A percentile compares a stretch with the other conserved stretches of the same genome.
Conservation (phyloP, 1,139 yeast genomes). For the Tardiomyces blankii region DNA sequence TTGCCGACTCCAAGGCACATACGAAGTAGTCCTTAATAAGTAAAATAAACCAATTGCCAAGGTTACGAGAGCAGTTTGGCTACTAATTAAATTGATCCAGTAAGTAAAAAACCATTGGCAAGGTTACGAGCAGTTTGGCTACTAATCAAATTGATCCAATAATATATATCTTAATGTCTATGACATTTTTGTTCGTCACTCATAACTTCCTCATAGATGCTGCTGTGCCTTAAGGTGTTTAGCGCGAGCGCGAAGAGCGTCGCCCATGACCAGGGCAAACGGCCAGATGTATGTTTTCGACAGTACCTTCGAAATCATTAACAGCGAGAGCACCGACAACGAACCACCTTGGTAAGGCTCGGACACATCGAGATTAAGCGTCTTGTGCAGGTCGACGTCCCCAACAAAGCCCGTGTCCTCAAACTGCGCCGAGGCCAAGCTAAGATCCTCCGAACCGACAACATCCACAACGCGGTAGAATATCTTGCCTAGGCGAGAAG, state of each 20-base stretch:
- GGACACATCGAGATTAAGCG: background rate
- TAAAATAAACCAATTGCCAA: too few relatives aligned
- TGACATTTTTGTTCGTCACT: background rate
- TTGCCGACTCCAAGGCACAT: conserved; percentile 1
- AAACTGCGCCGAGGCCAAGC: conserved; percentile 1
- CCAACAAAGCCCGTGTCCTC: background rate
- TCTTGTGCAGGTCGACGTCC: background rate
- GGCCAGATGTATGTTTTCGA: conserved; percentile 22
- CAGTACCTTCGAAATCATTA: conserved; percentile 16
- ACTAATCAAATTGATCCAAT: background rate
- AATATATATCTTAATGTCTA: background rate
- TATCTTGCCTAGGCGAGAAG: conserved; percentile 20
- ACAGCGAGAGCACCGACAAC: conserved; percentile 11
- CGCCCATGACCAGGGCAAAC: conserved; percentile 22
- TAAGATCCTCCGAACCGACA: conserved; percentile 15
- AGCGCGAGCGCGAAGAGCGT: conserved; percentile 17
- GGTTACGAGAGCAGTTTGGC: too few relatives aligned
- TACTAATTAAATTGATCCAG: too few relatives aligned
- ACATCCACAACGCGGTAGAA: conserved; percentile 20
- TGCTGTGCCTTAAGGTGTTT: conserved; percentile 8
- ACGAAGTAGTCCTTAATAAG: background rate
- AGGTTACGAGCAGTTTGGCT: too few relatives aligned
- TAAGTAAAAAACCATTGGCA: background rate
- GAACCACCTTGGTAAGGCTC: background rate
- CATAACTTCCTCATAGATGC: background rate